Evolutionary conservation across 352 stramenopile species (phyloP).

Genomic region (Phytopythium helicoides): DNA sequence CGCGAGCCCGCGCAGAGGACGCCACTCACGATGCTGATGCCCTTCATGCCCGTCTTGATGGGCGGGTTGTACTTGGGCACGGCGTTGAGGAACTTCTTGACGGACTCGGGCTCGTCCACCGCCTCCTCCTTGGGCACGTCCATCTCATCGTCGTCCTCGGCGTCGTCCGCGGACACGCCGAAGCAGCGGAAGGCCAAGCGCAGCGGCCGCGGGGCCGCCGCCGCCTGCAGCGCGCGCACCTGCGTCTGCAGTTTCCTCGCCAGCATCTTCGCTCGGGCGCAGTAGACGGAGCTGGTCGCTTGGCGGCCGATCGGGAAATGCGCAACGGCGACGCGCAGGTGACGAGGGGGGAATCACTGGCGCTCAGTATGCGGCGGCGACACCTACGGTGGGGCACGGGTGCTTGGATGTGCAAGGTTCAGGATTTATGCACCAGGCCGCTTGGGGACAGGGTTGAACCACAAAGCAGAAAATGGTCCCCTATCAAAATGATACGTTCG

Average conservation of each 20-base stretch:
- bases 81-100: slow-evolving; percentile 50
- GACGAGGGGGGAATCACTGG: neutral
- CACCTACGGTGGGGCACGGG: no score
- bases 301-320: neutral
- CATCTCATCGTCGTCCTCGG: slow-evolving; percentile 19
- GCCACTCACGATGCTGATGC: slow-evolving; percentile 67
- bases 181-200: slow-evolving; percentile 9
- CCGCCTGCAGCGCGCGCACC: slow-evolving; percentile 10
- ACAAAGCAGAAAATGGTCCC: neutral
- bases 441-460: slow-evolving; percentile 1
- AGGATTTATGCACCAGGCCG: neutral
- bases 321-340: neutral
- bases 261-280: slow-evolving; percentile 17
- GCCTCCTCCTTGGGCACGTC: slow-evolving; percentile 40
- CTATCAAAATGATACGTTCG: no score
- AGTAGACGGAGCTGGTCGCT: neutral
- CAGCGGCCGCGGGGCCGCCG: slow-evolving; percentile 17
- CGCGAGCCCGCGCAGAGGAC: no score
- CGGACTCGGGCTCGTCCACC: slow-evolving; percentile 36
- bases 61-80: slow-evolving; percentile 81
- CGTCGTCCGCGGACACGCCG: neutral
- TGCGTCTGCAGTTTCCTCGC: slow-evolving; percentile 22
- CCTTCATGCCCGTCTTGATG: slow-evolving; percentile 71
- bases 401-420: slow-evolving; percentile 3
- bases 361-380: neutral